Conservation (phyloP, 129 eudicot genomes). For the Artemisia annua region DNA sequence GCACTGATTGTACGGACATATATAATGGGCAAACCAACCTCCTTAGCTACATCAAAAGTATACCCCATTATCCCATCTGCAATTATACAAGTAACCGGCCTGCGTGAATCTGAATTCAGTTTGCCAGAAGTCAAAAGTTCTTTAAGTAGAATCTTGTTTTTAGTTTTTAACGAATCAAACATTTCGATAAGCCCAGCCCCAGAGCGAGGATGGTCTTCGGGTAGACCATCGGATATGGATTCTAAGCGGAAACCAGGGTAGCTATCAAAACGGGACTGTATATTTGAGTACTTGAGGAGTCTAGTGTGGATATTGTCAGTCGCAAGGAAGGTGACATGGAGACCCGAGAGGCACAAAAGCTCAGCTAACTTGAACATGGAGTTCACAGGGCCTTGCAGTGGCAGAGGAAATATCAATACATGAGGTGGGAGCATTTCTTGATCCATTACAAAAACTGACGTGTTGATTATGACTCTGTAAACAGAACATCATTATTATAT, state of each 20-base stretch:
- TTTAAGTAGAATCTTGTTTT: slow-evolving; percentile 35
- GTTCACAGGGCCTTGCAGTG: slow-evolving; percentile 72
- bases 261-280: slow-evolving; percentile 40
- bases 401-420: slow-evolving; percentile 67
- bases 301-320: slow-evolving; percentile 51
- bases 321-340: slow-evolving; percentile 62
- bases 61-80: slow-evolving; percentile 57
- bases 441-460: slow-evolving; percentile 28
- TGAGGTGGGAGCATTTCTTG: slow-evolving; percentile 40
- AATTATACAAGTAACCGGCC: slow-evolving; percentile 44
- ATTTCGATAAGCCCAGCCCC: slow-evolving; percentile 35
- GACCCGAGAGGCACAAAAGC: slow-evolving; percentile 52
- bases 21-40: slow-evolving; percentile 48
- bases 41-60: slow-evolving; percentile 47
- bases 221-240: slow-evolving; percentile 55
- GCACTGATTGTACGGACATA: slow-evolving; percentile 62
- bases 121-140: slow-evolving; percentile 38
- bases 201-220: slow-evolving; percentile 45
- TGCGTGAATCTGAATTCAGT: slow-evolving; percentile 17
- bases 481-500: slow-evolving; percentile 14
- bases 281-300: slow-evolving; percentile 49
- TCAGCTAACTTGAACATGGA: slow-evolving; percentile 67
- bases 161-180: slow-evolving; percentile 35
- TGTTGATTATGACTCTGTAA: slow-evolving; percentile 5
- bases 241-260: slow-evolving; percentile 43